Evolutionary conservation across 208 protist genomes (phyloP).

Genomic region (Histomonas meleagridis): DNA sequence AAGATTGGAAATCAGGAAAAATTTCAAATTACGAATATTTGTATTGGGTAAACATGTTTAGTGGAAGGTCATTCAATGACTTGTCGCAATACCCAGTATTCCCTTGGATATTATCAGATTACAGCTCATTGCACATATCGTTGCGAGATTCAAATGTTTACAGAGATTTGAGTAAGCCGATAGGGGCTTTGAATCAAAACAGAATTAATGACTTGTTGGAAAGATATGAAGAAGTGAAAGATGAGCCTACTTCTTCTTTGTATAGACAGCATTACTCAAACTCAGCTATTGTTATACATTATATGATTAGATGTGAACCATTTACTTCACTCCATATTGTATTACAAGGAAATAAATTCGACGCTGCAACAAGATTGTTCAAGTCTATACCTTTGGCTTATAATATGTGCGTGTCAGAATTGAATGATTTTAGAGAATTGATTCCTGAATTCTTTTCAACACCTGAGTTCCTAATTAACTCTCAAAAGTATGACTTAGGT

Average conservation of each 20-base stretch:
- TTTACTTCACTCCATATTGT: constrained; percentile 46
- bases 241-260: constrained; percentile 69
- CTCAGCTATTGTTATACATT: constrained; percentile 60
- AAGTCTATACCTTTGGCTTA: neutral
- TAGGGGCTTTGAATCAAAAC: constrained; percentile 57
- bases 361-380: neutral
- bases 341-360: constrained; percentile 66
- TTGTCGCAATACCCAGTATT: constrained; percentile 3
- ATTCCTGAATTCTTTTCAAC: constrained; percentile 59
- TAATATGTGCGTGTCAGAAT: neutral
- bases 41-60: constrained; percentile 8
- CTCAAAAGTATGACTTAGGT: constrained; percentile 50
- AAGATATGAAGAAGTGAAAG: constrained; percentile 8
- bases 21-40: constrained; percentile 6
- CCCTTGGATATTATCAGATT: neutral
- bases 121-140: constrained; percentile 31
- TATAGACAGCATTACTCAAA: constrained; percentile 95
- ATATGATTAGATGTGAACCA: constrained; percentile 42
- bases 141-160: constrained; percentile 41
- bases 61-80: neutral
- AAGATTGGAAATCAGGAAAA: neutral
- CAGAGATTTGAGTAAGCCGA: constrained; percentile 51
- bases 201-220: constrained; percentile 40
- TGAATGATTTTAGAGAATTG: constrained; percentile 42
- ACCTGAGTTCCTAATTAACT: constrained; percentile 52